phyloP scores from a whole-genome alignment of 495 filamentous ascomycete species.

The Aspergillus incahuasiensis region DNA sequence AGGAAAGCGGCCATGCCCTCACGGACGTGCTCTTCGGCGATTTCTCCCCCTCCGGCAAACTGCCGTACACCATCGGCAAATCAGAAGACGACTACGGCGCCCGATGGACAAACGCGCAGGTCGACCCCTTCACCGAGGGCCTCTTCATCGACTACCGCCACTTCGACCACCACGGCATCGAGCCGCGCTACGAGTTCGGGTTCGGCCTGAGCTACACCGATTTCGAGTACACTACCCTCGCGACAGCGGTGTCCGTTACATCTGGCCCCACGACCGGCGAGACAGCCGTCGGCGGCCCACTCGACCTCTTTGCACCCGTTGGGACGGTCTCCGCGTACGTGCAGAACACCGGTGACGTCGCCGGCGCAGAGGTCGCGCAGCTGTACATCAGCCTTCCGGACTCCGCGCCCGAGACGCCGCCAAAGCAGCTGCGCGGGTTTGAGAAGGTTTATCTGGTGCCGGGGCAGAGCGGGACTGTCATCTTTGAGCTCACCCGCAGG shows the following conservation, averaged over 20 bases:
- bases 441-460: slow-evolving; percentile 60
- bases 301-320: slow-evolving; percentile 54
- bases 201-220: slow-evolving; percentile 62
- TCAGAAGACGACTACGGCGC: slow-evolving; percentile 63
- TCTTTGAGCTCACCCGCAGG: slow-evolving; percentile 61
- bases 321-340: slow-evolving; percentile 49
- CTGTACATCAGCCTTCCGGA: slow-evolving; percentile 57
- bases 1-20: slow-evolving; percentile 55
- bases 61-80: slow-evolving; percentile 68
- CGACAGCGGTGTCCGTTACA: slow-evolving; percentile 25
- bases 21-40: slow-evolving; percentile 57
- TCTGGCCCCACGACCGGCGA: slow-evolving; percentile 23
- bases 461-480: slow-evolving; percentile 51
- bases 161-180: slow-evolving; percentile 57
- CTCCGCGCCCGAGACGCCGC: slow-evolving; percentile 15
- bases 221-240: slow-evolving; percentile 47
- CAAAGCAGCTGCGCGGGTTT: slow-evolving; percentile 61
- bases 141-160: slow-evolving; percentile 63
- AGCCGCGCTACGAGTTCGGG: slow-evolving; percentile 61
- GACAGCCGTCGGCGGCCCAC: slow-evolving; percentile 50
- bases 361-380: slow-evolving; percentile 56
- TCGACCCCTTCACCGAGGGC: slow-evolving; percentile 55
- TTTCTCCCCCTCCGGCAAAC: slow-evolving; percentile 55
- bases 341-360: slow-evolving; percentile 49
- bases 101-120: slow-evolving; percentile 45